phyloP scores from a whole-genome alignment of 2,329 filamentous ascomycete species.

The Ophiostoma ips region DNA sequence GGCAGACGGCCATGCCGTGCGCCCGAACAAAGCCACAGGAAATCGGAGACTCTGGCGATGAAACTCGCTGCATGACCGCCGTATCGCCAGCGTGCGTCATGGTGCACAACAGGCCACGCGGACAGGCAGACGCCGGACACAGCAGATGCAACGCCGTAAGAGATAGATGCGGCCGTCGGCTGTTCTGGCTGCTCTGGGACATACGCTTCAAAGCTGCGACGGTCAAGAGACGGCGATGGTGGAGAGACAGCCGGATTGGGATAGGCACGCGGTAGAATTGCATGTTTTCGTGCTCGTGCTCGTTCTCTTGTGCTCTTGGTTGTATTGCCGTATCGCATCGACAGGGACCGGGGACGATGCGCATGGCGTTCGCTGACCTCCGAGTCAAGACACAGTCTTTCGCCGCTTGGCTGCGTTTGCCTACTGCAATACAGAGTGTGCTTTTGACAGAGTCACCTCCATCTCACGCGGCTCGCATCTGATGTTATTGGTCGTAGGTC shows the following conservation, averaged over 20 bases:
- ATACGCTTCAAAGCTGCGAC: too few relatives aligned
- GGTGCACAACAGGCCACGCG: constrained; percentile 3
- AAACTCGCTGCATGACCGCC: constrained; percentile 1
- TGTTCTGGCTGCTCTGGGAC: not conserved
- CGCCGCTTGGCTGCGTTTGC: not conserved
- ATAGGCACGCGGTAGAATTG: too few relatives aligned
- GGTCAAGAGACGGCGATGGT: not conserved
- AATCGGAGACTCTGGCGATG: not conserved
- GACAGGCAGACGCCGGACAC: not conserved
- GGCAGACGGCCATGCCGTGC: not conserved
- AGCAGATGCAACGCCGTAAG: not conserved
- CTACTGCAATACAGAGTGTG: too few relatives aligned
- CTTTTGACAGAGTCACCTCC: too few relatives aligned
- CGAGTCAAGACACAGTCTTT: too few relatives aligned
- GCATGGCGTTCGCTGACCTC: too few relatives aligned
- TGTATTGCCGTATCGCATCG: not conserved
- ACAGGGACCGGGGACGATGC: constrained; percentile 3
- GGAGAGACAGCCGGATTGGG: too few relatives aligned
- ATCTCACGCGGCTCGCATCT: not conserved
- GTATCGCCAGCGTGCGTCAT: constrained; percentile 1
- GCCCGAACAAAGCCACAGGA: not conserved
- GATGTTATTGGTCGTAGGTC: not conserved
- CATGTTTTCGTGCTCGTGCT: too few relatives aligned
- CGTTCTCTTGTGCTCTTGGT: too few relatives aligned
- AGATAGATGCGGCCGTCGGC: not conserved